These are phyloP conservation scores for Naganishia friedmannii DNA, from an alignment of 768 basidiomycete species.

Conservation along the genomic window DNA sequence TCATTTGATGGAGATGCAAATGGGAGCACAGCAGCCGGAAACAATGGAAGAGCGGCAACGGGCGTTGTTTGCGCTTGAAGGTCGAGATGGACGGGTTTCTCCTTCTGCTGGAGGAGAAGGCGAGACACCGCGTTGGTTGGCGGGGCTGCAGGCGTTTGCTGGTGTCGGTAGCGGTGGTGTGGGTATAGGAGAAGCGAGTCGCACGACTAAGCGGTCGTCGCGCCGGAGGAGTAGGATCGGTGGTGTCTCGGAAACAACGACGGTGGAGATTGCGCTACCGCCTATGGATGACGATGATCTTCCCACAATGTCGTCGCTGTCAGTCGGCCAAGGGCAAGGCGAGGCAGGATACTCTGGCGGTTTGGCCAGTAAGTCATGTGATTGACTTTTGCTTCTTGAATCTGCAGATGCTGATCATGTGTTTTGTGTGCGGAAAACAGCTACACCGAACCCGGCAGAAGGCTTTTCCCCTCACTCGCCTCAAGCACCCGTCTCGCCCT, in stretches of 20 bases:
- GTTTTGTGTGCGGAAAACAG: neutral
- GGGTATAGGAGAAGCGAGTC: neutral
- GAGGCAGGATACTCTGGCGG: no score
- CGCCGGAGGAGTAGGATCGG: slow-evolving; percentile 8
- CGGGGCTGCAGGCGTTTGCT: neutral
- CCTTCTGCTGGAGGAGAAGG: neutral
- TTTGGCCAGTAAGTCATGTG: neutral
- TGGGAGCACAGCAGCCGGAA: neutral
- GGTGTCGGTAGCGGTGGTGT: neutral
- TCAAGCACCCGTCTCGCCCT: neutral
- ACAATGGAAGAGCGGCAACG: neutral
- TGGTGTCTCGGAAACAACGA: slow-evolving; percentile 3
- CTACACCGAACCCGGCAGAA: neutral
- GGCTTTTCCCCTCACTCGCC: neutral
- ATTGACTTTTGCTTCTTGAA: neutral
- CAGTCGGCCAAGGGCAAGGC: no score
- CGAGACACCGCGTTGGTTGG: neutral
- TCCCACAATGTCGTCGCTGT: neutral
- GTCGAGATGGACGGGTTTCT: neutral
- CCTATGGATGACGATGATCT: neutral
- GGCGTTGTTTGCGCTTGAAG: slow-evolving; percentile 11
- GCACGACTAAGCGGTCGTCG: neutral
- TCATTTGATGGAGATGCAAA: neutral
- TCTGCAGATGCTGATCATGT: neutral
- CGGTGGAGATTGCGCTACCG: slow-evolving; percentile 16